Base-by-base conservation (phyloP, 208 protist species). In the Sergeia podlipaevii region DNA sequence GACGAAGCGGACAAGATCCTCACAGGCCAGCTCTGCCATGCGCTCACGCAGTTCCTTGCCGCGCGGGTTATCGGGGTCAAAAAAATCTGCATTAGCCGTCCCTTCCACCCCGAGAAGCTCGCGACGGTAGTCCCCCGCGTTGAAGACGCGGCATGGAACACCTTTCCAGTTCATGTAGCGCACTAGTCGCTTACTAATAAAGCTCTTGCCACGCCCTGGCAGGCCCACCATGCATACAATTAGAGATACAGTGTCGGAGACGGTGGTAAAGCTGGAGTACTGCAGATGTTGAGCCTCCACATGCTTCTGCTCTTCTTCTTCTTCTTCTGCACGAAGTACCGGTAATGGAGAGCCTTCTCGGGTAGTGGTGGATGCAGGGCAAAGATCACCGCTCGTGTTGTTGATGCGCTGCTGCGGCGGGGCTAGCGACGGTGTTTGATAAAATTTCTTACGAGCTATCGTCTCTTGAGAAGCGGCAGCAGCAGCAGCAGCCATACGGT, bases 141-240 rank as follows among this genome's bases (percentile, higher is more conserved):
- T 97, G 70, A 97, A 97, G 10, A 95, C 86, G 3, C 65, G 50
- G 53, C 86, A 94, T 2, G 84, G 75, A 8, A 95, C 77, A 47
- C 91, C 91, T 44, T 93, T 91, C 91, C 91, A 97, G 54, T 92
- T 92, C 48, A 95, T 75, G 73, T 97, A 97, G 17, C 91, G 82
- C 58, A 84, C 64, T 5, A 97, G 54, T 6, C 85, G 77, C 49
- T 73, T 66, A 44, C 76, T 68, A 58, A 93, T 95, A 61, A 91
- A 97, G 21, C 80, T 92, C 64, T 97, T 97, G 0, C 91, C 91
- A 4, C 91, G 76, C 2, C 82, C 91, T 0, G 91, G 91, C 2
- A 97, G 66, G 17, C 91, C 91, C 3, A 89, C 77, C 86, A 97
- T 91, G 50, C 79, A 90, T 11, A 97, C 88, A 30, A 97, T 79